Evolutionary conservation across 2,329 filamentous ascomycete genomes (phyloP).

Genomic region (Aspergillus transmontanensis): DNA sequence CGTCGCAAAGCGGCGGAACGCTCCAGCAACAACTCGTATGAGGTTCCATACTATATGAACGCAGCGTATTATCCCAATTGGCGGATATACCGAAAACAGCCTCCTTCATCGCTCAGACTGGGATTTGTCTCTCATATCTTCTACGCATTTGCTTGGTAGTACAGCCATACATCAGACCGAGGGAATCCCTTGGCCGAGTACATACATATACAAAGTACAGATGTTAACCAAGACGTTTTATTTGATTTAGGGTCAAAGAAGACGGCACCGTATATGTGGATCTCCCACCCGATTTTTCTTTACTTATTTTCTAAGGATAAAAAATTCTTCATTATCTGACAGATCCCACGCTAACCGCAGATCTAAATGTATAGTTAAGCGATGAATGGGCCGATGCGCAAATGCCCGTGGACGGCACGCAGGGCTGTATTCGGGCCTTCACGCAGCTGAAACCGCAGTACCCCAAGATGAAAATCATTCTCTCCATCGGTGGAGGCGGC

Average conservation of each 20-base stretch:
- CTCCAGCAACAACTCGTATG: constrained; percentile 30
- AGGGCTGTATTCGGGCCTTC: constrained; percentile 73
- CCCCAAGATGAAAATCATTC: constrained; percentile 70
- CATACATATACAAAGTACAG: constrained; percentile 16
- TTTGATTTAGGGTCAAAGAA: constrained; percentile 59
- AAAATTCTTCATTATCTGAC: neutral
- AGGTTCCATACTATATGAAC: constrained; percentile 57
- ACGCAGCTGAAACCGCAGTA: constrained; percentile 72
- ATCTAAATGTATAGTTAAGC: constrained; percentile 59
- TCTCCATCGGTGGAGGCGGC: constrained; percentile 73
- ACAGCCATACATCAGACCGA: constrained; percentile 22
- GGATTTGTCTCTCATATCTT: constrained; percentile 79
- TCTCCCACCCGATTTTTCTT: constrained; percentile 26
- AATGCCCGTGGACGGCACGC: constrained; percentile 70
- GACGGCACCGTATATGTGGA: constrained; percentile 77
- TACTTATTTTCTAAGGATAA: constrained; percentile 18
- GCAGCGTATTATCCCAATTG: constrained; percentile 85
- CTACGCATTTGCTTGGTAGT: constrained; percentile 72
- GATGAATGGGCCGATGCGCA: constrained; percentile 77
- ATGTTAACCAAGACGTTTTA: constrained; percentile 27
- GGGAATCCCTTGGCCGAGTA: constrained; percentile 5
- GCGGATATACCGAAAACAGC: constrained; percentile 71
- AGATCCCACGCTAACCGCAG: constrained; percentile 5
- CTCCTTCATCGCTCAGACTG: constrained; percentile 73
- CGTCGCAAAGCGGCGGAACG: constrained; percentile 27